Evolutionary conservation across 2,329 filamentous ascomycete genomes (phyloP).

Genomic region (Metarhizium humberi): DNA sequence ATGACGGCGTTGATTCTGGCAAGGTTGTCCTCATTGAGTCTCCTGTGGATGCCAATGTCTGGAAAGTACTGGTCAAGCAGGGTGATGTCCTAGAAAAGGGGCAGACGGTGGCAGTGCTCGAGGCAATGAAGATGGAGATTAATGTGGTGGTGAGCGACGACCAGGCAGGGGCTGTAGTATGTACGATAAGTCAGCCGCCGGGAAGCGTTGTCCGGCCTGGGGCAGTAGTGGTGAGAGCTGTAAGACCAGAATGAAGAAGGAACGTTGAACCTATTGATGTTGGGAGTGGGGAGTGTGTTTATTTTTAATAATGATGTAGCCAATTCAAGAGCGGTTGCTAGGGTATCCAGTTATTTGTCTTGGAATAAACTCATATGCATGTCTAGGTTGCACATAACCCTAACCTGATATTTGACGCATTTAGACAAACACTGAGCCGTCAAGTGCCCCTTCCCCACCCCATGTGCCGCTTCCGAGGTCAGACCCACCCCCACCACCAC

Average conservation of each 20-base stretch:
- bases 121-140: conserved; percentile 51
- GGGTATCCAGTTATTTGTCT: too few relatives aligned
- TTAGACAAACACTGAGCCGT: too few relatives aligned
- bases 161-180: conserved; percentile 4
- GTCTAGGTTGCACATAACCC: too few relatives aligned
- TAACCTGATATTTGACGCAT: too few relatives aligned
- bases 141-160: conserved; percentile 5
- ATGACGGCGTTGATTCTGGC: not conserved
- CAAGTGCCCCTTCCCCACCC: too few relatives aligned
- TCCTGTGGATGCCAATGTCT: conserved; percentile 34
- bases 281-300: too few relatives aligned
- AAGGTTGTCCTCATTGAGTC: not conserved
- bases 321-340: too few relatives aligned
- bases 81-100: conserved; percentile 21
- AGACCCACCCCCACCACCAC: too few relatives aligned
- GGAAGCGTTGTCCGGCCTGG: conserved; percentile 2
- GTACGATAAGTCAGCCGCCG: not conserved
- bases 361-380: too few relatives aligned
- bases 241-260: not conserved
- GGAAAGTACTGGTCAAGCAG: conserved; percentile 38
- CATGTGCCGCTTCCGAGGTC: too few relatives aligned
- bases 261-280: too few relatives aligned
- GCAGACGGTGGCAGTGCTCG: conserved; percentile 31
- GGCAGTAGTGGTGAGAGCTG: not conserved
- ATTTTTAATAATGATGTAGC: too few relatives aligned